A percentile compares a stretch with the other conserved stretches of the same genome.
Conservation (phyloP, 768 basidiomycete genomes). For the Coprinopsis sp. region DNA sequence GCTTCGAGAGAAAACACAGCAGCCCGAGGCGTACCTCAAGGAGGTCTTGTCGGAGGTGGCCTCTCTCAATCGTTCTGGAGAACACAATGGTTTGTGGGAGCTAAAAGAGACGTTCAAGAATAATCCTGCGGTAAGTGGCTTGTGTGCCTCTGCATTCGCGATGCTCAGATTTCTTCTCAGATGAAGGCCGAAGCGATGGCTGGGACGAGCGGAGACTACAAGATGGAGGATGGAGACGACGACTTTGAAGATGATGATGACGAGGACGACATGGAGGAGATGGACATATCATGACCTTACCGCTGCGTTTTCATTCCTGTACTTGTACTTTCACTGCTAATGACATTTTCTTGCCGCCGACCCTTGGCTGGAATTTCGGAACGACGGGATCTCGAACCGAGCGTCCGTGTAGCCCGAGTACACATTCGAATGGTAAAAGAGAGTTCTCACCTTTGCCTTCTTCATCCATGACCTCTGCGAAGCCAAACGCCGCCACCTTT, state of each 20-base stretch:
- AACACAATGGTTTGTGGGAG: slow-evolving; percentile 77
- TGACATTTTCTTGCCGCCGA: too few species aligned
- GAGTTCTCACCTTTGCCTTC: neutral
- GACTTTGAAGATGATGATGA: slow-evolving; percentile 56
- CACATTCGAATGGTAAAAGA: too few species aligned
- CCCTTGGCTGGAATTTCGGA: too few species aligned
- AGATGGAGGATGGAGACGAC: slow-evolving; percentile 51
- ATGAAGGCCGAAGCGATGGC: slow-evolving; percentile 45
- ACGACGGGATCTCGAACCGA: too few species aligned
- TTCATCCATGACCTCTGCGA: too few species aligned
- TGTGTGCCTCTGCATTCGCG: slow-evolving; percentile 5
- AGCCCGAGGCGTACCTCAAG: slow-evolving; percentile 84
- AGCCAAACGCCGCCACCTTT: too few species aligned
- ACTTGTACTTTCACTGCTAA: neutral
- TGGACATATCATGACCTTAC: slow-evolving; percentile 18
- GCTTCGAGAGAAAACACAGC: slow-evolving; percentile 74
- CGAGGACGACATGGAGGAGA: slow-evolving; percentile 69
- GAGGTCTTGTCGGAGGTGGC: slow-evolving; percentile 78
- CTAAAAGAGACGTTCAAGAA: slow-evolving; percentile 70
- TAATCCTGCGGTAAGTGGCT: slow-evolving; percentile 42
- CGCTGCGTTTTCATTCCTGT: neutral
- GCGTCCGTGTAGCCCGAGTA: too few species aligned
- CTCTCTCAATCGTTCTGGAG: slow-evolving; percentile 71
- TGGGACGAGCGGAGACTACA: slow-evolving; percentile 34
- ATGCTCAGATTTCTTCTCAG: slow-evolving; percentile 17